These are phyloP conservation scores for Aurantiochytrium sp. DNA, from an alignment of 108 stramenopile genomes.

Conservation along the genomic window DNA sequence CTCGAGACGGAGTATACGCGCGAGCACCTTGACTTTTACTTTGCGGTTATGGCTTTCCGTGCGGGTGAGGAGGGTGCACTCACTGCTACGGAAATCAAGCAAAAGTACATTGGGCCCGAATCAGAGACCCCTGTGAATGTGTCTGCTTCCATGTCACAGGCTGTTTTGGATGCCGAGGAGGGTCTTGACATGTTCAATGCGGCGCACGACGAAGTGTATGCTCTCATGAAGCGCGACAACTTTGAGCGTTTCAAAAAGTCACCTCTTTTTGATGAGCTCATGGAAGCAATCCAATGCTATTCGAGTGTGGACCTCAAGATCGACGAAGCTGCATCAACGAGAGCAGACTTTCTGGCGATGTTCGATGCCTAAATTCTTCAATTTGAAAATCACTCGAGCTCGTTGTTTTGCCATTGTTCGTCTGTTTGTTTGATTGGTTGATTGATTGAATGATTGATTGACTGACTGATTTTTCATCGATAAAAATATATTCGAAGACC, in stretches of 20 bases:
- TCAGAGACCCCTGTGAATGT: background rate
- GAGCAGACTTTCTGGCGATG: background rate
- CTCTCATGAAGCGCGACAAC: slow-evolving; percentile 20
- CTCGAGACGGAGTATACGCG: background rate
- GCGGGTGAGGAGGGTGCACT: background rate
- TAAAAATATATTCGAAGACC: too few species aligned
- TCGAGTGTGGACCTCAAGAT: background rate
- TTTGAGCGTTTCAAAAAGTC: slow-evolving; percentile 22
- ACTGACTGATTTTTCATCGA: too few species aligned
- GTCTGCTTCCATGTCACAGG: background rate
- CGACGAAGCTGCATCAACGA: background rate
- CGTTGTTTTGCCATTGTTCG: too few species aligned
- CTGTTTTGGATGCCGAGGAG: background rate
- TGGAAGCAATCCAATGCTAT: background rate
- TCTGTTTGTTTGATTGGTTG: too few species aligned
- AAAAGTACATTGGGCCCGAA: background rate
- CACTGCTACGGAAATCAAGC: background rate
- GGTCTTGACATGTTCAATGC: background rate
- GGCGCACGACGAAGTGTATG: background rate
- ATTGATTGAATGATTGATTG: too few species aligned
- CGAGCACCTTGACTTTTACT: background rate
- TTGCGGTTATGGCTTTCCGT: background rate
- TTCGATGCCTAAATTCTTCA: too few species aligned
- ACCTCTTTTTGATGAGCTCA: background rate
- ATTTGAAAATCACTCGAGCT: too few species aligned